Evolutionary conservation across 1,284 basidiomycete species (phyloP), one percentile per base, ranked within the genome.

Genomic region (Moesziomyces sp.): DNA sequence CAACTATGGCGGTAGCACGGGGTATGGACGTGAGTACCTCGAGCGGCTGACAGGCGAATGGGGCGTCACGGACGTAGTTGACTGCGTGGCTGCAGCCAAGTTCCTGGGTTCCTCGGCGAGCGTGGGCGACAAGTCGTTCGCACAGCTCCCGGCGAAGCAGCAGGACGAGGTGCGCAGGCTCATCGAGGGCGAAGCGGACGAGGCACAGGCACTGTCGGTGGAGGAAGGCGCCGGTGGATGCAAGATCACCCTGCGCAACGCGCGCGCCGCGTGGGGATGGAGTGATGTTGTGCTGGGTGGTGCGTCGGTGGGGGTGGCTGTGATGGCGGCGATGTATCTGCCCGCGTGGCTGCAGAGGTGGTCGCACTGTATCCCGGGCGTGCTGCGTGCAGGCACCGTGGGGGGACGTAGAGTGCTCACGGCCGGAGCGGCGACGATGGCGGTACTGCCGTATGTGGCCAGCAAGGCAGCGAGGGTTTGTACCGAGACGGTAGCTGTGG

Each of bases 1-100:
- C 18, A 90, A 91, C 77, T 91, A 91, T 73, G 87, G 90, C 7
- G 91, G 91, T 0, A 90, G 89, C 7, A 88, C 88, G 6, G 89
- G 89, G 0, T 91, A 88, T 86, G 76, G 79, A 0, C 35, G 63
- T 1, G 66, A 61, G 21, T 80, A 83, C 61, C 78, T 89, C 47
- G 86, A 89, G 46, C 87, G 89, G 10, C 86, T 92, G 6, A 85
- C 86, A 28, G 86, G 86, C 1, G 81, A 88, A n/a, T 92, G 91
- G 91, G 91, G 91, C 8, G 76, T 90, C 34, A 87, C 88, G 18
- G 91, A 92, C 75, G 87, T 90, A 0, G 81, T 86, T 2, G 91
- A 92, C 75, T 88, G 87, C 73, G 87, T 89, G 19, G 81, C 85
- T 9, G 88, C 89, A 3, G 88, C 88, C 5, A 81, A 85, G 43